phyloP scores from a whole-genome alignment of 768 basidiomycete genomes.

The Amanita thiersii region DNA sequence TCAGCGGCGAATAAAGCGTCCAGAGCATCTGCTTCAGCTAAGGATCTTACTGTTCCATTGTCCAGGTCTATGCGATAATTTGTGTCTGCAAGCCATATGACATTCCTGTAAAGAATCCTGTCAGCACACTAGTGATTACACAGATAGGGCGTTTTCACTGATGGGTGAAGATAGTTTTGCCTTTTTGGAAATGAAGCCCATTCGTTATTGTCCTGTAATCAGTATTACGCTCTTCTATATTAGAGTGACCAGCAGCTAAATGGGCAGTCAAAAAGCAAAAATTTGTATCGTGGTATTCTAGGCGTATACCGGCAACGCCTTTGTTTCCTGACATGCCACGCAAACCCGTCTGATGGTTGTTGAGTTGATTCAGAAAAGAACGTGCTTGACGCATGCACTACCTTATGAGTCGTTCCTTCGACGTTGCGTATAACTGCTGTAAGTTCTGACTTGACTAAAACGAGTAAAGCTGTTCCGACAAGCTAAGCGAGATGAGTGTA shows the following conservation, averaged over 20 bases:
- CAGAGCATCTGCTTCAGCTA: constrained; percentile 57
- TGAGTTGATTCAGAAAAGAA: constrained; percentile 4
- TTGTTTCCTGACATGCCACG: constrained; percentile 97
- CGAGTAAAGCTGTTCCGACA: constrained; percentile 88
- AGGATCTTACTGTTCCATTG: constrained; percentile 69
- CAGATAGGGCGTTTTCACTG: constrained; percentile 51
- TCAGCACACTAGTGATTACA: neutral
- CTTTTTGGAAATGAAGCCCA: constrained; percentile 82
- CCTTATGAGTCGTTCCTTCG: constrained; percentile 88
- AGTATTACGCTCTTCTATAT: constrained; percentile 83
- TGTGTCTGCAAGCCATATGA: constrained; percentile 92
- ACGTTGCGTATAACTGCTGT: constrained; percentile 82
- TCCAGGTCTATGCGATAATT: constrained; percentile 92
- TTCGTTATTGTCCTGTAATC: constrained; percentile 86
- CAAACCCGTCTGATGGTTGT: constrained; percentile 56
- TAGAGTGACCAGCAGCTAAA: constrained; percentile 90
- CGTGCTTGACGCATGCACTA: constrained; percentile 18
- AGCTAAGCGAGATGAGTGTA: constrained; percentile 41
- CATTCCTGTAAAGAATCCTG: constrained; percentile 46
- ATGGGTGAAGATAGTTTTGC: constrained; percentile 82
- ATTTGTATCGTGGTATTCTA: constrained; percentile 85
- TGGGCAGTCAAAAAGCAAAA: constrained; percentile 97
- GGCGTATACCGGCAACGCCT: constrained; percentile 89
- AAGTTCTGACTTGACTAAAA: constrained; percentile 73
- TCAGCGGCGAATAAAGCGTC: constrained; percentile 75